These are phyloP conservation scores for Pseudogymnoascus verrucosus DNA, from an alignment of 2,329 filamentous ascomycete species.

Conservation along the genomic window DNA sequence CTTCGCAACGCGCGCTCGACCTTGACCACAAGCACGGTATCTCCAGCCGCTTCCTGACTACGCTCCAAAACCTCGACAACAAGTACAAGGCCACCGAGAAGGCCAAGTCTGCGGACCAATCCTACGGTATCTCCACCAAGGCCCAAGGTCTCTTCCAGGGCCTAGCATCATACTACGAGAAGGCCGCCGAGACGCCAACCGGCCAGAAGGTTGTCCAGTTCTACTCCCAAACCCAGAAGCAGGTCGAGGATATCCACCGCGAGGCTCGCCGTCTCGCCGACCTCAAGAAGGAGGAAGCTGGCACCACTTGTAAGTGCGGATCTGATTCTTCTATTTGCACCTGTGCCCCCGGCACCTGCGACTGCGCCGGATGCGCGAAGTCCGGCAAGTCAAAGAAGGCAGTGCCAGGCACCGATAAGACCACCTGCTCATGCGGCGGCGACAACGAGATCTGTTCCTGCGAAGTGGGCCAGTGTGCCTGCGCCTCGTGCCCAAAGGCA, in stretches of 20 bases:
- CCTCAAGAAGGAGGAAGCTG: constrained; percentile 64
- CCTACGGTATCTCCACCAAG: constrained; percentile 71
- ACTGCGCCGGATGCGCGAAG: constrained; percentile 31
- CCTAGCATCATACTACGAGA: constrained; percentile 87
- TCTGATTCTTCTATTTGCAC: constrained; percentile 29
- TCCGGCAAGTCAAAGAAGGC: constrained; percentile 31
- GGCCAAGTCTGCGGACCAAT: constrained; percentile 74
- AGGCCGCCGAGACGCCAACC: constrained; percentile 77
- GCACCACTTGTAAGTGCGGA: constrained; percentile 35
- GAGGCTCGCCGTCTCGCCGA: constrained; percentile 85
- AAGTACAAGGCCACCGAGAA: constrained; percentile 86
- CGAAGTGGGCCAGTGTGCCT: constrained; percentile 31
- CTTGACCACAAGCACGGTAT: constrained; percentile 88
- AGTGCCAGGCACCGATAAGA: constrained; percentile 31
- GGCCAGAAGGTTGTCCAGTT: constrained; percentile 83
- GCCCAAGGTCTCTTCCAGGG: constrained; percentile 56
- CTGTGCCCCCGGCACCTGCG: constrained; percentile 32
- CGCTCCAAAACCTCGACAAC: constrained; percentile 67
- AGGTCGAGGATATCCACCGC: constrained; percentile 87
- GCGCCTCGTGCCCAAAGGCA: constrained; percentile 23
- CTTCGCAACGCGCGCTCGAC: constrained; percentile 74
- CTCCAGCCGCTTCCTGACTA: constrained; percentile 67
- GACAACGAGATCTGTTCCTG: constrained; percentile 30
- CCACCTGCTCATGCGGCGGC: constrained; percentile 32
- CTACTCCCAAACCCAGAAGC: constrained; percentile 76